Evolutionary conservation across 2,329 filamentous ascomycete genomes (phyloP), one percentile per base, ranked within the genome.

Genomic region (Ceratocystis huliohia): DNA sequence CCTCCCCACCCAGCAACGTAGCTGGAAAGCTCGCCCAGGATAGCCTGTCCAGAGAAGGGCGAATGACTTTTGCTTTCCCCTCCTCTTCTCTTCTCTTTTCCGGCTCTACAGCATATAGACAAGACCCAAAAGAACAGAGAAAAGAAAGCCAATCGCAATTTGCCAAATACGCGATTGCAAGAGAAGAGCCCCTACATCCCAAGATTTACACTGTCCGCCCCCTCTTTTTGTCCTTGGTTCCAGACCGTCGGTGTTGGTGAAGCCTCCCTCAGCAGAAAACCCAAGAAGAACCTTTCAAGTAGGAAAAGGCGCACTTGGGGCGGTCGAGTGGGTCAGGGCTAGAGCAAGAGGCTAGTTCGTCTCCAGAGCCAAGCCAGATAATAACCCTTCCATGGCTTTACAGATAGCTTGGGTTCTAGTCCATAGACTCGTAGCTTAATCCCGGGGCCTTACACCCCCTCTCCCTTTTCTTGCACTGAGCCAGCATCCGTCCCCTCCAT

Each of bases 141-240:
- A n/a, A 37, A 59, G 53, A 30, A 33, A n/a, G 53, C 17, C 53
- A 59, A 30, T 59, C 53, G 33, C 17, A 59, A 59, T 59, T 59
- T 33, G 28, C 4, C 15, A 59, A 59, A 33, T 33, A 59, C 28
- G 25, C 3, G 25, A n/a, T 30, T 17, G 15, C 10, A 7, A 33
- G 15, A 8, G 28, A 3, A 37, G 2, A 53, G 48, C 7, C 5
- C 48, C 48, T 10, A 20, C 20, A 53, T 53, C 48, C 48, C 48
- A 25, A 53, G 48, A 53, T 13, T 25, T 53, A 5, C 48, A 10
- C 6, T 17, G 3, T 25, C 8, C 33, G 3, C 10, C 33, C 20
- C n/a, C 46, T 25, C 20, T 15, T 10, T 13, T 53, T 25, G n/a
- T 20, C 46, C 6, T 53, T 53, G 48, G 48, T 53, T 53, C 48